Conservation (phyloP, 257 asterid genomes). For the Rauvolfia tetraphylla region DNA sequence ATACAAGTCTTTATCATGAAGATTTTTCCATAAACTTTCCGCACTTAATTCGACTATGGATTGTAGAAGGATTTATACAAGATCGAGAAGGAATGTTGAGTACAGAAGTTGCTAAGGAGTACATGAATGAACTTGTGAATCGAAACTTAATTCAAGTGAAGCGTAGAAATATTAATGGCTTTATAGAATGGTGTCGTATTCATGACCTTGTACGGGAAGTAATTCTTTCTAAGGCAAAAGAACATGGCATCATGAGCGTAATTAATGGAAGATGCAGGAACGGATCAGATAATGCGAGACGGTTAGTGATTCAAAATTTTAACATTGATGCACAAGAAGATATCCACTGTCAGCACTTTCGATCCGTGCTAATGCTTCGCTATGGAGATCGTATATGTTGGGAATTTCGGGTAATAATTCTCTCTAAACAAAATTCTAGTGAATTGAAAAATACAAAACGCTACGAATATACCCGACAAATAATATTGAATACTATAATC, state of each 20-base stretch:
- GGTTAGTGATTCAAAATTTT: not conserved
- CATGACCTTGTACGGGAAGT: not conserved
- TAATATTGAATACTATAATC: too few relatives aligned
- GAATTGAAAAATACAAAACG: too few relatives aligned
- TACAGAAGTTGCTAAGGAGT: constrained; percentile 6
- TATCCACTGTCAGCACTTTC: not conserved
- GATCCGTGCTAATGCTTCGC: not conserved
- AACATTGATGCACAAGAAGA: too few relatives aligned
- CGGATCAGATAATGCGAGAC: not conserved
- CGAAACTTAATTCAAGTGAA: constrained; percentile 9
- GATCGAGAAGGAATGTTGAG: not conserved
- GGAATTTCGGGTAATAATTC: too few relatives aligned
- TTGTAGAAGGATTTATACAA: constrained; percentile 3
- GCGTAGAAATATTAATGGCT: not conserved
- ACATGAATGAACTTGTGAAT: constrained; percentile 2
- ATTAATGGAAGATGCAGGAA: not conserved
- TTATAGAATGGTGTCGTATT: not conserved
- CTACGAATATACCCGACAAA: too few relatives aligned
- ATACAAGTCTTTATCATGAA: constrained; percentile 8
- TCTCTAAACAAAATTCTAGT: too few relatives aligned
- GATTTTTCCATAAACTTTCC: not conserved
- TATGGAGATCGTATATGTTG: not conserved
- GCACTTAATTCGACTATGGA: constrained; percentile 6
- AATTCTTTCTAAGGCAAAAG: not conserved
- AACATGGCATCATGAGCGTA: not conserved